phyloP scores from a whole-genome alignment of 352 stramenopile genomes.

The Globisporangium heterothallicum region DNA sequence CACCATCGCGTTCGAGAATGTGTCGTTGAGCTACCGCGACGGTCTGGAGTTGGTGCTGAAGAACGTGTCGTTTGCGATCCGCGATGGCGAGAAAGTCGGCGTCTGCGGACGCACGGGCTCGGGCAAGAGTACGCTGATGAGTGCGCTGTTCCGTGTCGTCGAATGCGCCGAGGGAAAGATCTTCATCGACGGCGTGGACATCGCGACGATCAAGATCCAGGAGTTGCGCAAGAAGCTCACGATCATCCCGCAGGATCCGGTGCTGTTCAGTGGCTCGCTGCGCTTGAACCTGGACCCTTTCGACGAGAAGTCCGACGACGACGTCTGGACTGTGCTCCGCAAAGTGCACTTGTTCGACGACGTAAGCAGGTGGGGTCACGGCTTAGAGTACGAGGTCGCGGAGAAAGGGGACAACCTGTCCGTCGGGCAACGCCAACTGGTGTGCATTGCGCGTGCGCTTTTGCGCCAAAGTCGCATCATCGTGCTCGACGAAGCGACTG shows the following conservation, averaged over 20 bases:
- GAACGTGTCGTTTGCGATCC: slow-evolving; percentile 18
- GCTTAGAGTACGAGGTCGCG: slow-evolving; percentile 75
- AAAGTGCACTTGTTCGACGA: slow-evolving; percentile 21
- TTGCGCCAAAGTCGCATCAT: slow-evolving; percentile 77
- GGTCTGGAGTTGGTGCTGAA: slow-evolving; percentile 28
- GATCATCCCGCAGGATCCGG: slow-evolving; percentile 85
- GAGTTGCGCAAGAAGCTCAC: slow-evolving; percentile 26
- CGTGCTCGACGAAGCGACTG: slow-evolving; percentile 96
- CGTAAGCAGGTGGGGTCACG: slow-evolving; percentile 12
- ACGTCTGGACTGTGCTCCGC: slow-evolving; percentile 25
- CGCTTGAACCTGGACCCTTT: slow-evolving; percentile 90
- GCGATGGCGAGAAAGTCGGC: slow-evolving; percentile 23
- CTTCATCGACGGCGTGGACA: slow-evolving; percentile 85
- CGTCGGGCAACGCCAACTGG: slow-evolving; percentile 90
- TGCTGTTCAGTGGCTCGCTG: slow-evolving; percentile 87
- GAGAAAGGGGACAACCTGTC: slow-evolving; percentile 92
- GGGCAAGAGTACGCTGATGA: slow-evolving; percentile 33
- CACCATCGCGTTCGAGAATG: slow-evolving; percentile 19
- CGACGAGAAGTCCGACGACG: slow-evolving; percentile 47
- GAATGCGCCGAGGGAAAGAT: slow-evolving; percentile 41
- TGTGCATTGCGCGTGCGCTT: slow-evolving; percentile 93
- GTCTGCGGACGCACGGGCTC: slow-evolving; percentile 32
- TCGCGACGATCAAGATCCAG: slow-evolving; percentile 25
- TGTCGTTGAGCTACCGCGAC: slow-evolving; percentile 28
- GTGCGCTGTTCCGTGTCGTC: slow-evolving; percentile 34